phyloP scores from a whole-genome alignment of 2,329 filamentous ascomycete species.

The Metarhizium anisopliae region DNA sequence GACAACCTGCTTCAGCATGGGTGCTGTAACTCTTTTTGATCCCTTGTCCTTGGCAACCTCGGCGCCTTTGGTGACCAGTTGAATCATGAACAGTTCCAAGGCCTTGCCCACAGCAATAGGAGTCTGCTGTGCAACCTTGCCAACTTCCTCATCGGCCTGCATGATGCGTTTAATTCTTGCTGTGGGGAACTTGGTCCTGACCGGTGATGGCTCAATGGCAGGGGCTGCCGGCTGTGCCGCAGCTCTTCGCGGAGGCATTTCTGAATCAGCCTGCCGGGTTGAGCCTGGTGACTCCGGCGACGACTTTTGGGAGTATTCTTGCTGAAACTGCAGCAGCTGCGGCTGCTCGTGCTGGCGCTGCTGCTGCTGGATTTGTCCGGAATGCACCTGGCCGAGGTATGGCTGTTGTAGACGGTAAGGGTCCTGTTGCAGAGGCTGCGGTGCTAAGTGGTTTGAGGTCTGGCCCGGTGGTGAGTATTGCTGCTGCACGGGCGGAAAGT shows the following conservation, averaged over 20 bases:
- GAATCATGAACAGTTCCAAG: constrained; percentile 95
- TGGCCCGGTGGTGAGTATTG: constrained; percentile 13
- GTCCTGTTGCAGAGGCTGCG: constrained; percentile 10
- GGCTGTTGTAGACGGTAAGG: constrained; percentile 10
- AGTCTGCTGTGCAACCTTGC: constrained; percentile 95
- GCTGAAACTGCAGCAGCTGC: constrained; percentile 2
- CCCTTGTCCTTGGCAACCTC: constrained; percentile 73
- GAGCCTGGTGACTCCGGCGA: neutral
- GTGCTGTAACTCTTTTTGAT: constrained; percentile 81
- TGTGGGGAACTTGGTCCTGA: constrained; percentile 93
- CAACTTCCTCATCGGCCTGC: constrained; percentile 98
- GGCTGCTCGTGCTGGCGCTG: neutral
- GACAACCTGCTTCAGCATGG: constrained; percentile 87
- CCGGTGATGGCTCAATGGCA: constrained; percentile 54
- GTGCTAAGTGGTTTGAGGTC: constrained; percentile 7
- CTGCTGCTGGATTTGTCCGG: constrained; percentile 1
- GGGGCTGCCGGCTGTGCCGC: constrained; percentile 22
- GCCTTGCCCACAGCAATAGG: constrained; percentile 94
- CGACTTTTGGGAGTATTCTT: neutral
- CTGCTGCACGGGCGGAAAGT: constrained; percentile 13
- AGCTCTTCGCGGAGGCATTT: constrained; percentile 25
- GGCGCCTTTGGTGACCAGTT: constrained; percentile 80
- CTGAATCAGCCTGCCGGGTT: constrained; percentile 7
- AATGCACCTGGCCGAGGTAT: neutral
- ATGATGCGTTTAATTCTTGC: constrained; percentile 98